Evolutionary conservation across 2,329 filamentous ascomycete species (phyloP).

Genomic region (Zelopaecilomyces penicillatus): DNA sequence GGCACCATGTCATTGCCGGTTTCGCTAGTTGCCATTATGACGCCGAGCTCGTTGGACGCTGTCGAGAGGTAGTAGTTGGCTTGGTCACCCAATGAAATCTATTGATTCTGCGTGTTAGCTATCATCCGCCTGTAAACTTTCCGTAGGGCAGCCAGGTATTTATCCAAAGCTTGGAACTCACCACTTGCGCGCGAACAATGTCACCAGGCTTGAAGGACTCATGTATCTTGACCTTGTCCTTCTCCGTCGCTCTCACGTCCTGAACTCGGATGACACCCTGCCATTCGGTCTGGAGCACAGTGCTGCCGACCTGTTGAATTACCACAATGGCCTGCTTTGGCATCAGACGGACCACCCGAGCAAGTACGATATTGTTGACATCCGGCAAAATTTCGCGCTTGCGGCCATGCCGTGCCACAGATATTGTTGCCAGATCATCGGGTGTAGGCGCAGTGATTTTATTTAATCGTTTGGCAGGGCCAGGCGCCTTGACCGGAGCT

Average conservation of each 20-base stretch:
- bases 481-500: conserved; percentile 36
- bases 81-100: conserved; percentile 89
- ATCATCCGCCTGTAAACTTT: not conserved
- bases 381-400: conserved; percentile 71
- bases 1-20: conserved; percentile 86
- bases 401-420: conserved; percentile 40
- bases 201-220: conserved; percentile 91
- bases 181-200: conserved; percentile 77
- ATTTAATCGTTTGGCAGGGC: conserved; percentile 50
- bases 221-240: conserved; percentile 85
- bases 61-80: conserved; percentile 93
- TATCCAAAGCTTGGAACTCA: conserved; percentile 33
- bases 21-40: conserved; percentile 87
- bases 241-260: conserved; percentile 90
- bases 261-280: conserved; percentile 79
- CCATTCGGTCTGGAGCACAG: conserved; percentile 69
- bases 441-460: conserved; percentile 42
- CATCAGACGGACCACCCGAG: conserved; percentile 76
- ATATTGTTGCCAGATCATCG: conserved; percentile 43
- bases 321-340: conserved; percentile 77
- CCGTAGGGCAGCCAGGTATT: not conserved
- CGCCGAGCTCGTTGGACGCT: conserved; percentile 81
- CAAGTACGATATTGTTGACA: conserved; percentile 73
- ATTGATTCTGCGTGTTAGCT: conserved; percentile 7
- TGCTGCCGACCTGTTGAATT: conserved; percentile 73